These are phyloP conservation scores for Blyttiomyces sp. DNA, from an alignment of 371 early-diverging fungal genomes.

Conservation along the genomic window DNA sequence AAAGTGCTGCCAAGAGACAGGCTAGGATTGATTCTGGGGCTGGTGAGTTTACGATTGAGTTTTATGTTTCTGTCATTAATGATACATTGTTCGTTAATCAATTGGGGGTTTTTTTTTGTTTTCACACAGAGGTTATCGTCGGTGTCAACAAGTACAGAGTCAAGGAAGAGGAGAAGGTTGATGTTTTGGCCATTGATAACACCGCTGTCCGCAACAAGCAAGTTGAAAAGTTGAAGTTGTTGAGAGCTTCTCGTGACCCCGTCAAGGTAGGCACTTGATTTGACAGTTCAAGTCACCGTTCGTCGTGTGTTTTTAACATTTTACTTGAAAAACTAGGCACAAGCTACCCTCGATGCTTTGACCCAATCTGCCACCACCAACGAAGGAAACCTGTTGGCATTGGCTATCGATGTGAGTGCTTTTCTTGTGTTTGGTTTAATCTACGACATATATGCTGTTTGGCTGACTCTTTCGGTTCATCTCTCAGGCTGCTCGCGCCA, in stretches of 20 bases:
- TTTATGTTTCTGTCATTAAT: too few species aligned
- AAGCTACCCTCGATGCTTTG: constrained; percentile 55
- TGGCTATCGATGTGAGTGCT: constrained; percentile 47
- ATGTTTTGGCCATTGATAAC: constrained; percentile 79
- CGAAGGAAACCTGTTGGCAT: constrained; percentile 65
- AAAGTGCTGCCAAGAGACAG: constrained; percentile 79
- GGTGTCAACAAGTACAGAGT: constrained; percentile 84
- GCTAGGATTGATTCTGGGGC: constrained; percentile 78
- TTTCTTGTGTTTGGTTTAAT: background rate
- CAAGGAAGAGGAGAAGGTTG: constrained; percentile 62
- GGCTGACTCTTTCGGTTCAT: constrained; percentile 1
- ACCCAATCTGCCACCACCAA: constrained; percentile 61
- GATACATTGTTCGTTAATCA: constrained; percentile 86
- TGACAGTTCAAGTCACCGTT: background rate
- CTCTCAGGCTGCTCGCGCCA: constrained; percentile 59
- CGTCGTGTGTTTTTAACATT: constrained; percentile 8
- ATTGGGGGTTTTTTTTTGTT: constrained; percentile 31
- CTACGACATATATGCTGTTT: background rate
- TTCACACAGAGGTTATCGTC: constrained; percentile 67
- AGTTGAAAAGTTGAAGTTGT: constrained; percentile 54
- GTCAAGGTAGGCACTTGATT: constrained; percentile 32
- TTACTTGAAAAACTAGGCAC: constrained; percentile 33
- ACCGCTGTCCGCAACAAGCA: constrained; percentile 64
- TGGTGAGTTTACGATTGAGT: constrained; percentile 38
- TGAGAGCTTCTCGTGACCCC: constrained; percentile 53